phyloP scores from a whole-genome alignment of 2,329 filamentous ascomycete species.

The Cladosporium sp. region DNA sequence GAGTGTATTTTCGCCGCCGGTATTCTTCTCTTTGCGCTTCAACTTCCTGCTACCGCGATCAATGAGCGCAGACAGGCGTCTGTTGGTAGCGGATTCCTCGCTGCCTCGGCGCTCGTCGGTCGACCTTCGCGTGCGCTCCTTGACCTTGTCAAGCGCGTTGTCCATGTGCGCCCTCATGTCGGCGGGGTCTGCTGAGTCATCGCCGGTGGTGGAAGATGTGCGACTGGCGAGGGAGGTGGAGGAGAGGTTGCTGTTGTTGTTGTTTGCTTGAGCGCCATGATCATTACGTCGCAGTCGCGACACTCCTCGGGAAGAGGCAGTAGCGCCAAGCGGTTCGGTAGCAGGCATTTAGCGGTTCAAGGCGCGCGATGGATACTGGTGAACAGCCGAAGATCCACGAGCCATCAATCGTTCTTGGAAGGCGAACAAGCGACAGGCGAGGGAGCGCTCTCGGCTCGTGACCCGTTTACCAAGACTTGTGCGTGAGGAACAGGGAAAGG shows the following conservation, averaged over 20 bases:
- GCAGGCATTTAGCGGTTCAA: conserved; percentile 15
- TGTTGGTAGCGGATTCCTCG: conserved; percentile 31
- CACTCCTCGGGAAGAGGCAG: conserved; percentile 3
- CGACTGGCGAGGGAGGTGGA: conserved; percentile 28
- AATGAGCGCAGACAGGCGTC: conserved; percentile 48
- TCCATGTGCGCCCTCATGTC: conserved; percentile 34
- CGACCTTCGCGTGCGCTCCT: conserved; percentile 33
- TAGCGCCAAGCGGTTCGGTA: conserved; percentile 15
- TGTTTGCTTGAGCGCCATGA: conserved; percentile 4
- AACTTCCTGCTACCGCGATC: conserved; percentile 15
- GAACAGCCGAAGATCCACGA: conserved; percentile 2
- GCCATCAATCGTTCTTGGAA: background rate
- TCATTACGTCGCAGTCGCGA: conserved; percentile 8
- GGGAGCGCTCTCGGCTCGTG: no score
- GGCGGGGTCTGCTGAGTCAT: conserved; percentile 16
- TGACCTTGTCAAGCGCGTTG: conserved; percentile 37
- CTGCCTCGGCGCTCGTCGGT: conserved; percentile 36
- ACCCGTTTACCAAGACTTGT: no score
- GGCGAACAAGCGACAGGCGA: no score
- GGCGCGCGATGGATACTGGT: background rate
- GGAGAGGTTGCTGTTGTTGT: background rate
- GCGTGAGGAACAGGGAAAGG: no score
- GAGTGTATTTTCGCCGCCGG: conserved; percentile 17
- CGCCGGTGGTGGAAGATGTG: conserved; percentile 17
- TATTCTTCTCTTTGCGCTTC: conserved; percentile 25